phyloP scores from a whole-genome alignment of 2,329 filamentous ascomycete species.

The Leptographium galeiforme region DNA sequence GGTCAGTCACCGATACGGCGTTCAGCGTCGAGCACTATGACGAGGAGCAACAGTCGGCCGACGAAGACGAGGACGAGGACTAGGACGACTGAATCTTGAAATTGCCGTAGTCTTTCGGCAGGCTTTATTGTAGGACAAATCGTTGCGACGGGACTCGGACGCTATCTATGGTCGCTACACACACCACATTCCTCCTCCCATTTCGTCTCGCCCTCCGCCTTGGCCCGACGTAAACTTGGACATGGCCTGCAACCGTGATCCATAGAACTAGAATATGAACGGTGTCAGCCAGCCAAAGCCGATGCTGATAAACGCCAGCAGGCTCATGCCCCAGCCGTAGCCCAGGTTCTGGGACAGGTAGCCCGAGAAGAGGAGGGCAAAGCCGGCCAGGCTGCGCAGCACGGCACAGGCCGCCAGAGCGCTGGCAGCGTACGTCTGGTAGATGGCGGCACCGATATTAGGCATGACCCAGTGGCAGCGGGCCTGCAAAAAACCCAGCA shows the following conservation, averaged over 20 bases:
- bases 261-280: background rate
- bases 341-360: slow-evolving; percentile 43
- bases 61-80: background rate
- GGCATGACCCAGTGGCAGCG: slow-evolving; percentile 6
- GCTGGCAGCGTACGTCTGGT: slow-evolving; percentile 35
- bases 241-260: background rate
- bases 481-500: too few relatives aligned
- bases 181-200: background rate
- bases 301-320: slow-evolving; percentile 29
- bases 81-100: background rate
- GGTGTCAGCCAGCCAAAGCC: background rate
- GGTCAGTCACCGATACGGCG: too few relatives aligned
- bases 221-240: background rate
- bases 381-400: slow-evolving; percentile 38
- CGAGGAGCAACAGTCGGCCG: background rate
- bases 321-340: slow-evolving; percentile 27
- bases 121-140: too few relatives aligned
- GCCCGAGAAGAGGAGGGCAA: slow-evolving; percentile 40
- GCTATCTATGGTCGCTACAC: too few relatives aligned
- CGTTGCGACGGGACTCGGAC: too few relatives aligned
- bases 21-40: background rate
- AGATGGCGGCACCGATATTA: slow-evolving; percentile 15
- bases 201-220: background rate
- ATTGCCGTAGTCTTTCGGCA: too few relatives aligned
- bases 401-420: slow-evolving; percentile 49